A percentile compares a stretch with the other conserved stretches of the same genome.
These are phyloP conservation scores for Solanum stenotomum DNA, from an alignment of 257 asterid species.

Conservation along the genomic window DNA sequence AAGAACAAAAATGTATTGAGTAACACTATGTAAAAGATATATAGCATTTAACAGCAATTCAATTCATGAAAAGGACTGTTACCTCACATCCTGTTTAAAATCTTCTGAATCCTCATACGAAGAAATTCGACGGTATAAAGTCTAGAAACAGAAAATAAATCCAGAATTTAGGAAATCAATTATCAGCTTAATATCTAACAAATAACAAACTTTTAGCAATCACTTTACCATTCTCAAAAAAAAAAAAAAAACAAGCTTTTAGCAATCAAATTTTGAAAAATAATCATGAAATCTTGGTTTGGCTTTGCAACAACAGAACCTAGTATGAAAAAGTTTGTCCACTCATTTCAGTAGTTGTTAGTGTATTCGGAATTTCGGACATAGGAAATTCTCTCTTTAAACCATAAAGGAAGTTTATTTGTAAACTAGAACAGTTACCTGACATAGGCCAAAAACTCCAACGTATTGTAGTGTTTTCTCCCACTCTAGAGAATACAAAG, in stretches of 20 bases:
- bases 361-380: neutral
- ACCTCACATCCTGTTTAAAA: constrained; percentile 66
- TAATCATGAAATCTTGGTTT: neutral
- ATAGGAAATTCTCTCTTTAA: neutral
- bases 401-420: neutral
- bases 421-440: constrained; percentile 32
- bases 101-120: constrained; percentile 69
- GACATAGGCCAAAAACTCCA: constrained; percentile 57
- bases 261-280: neutral
- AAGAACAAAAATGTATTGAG: neutral
- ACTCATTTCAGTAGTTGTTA: neutral
- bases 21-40: neutral
- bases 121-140: constrained; percentile 44
- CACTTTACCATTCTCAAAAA: neutral
- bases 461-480: constrained; percentile 64
- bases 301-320: neutral
- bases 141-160: constrained; percentile 29
- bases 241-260: neutral
- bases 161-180: neutral
- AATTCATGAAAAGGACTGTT: constrained; percentile 6
- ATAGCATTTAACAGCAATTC: neutral
- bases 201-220: neutral
- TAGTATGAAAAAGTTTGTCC: neutral
- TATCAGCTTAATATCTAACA: neutral
- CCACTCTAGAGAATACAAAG: constrained; percentile 54